phyloP scores from a whole-genome alignment of 2,329 filamentous ascomycete species.

The Nigrospora osmanthi region DNA sequence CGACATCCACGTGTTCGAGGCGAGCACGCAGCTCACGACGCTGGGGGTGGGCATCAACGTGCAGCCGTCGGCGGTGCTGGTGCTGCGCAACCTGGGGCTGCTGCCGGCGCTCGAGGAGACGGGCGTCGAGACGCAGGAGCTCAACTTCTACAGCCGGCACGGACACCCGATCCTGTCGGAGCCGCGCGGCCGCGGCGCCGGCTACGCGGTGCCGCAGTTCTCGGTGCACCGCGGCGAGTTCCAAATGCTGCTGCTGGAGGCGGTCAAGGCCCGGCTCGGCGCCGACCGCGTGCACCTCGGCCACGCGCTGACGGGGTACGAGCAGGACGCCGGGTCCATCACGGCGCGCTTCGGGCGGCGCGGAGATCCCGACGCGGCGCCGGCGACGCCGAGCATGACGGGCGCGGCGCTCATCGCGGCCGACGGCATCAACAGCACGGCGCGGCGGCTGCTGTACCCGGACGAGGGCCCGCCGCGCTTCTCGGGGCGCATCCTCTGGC shows the following conservation, averaged over 20 bases:
- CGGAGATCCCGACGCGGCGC: constrained; percentile 10
- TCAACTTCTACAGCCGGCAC: constrained; percentile 35
- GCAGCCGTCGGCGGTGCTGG: constrained; percentile 34
- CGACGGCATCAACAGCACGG: constrained; percentile 36
- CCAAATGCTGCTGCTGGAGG: constrained; percentile 32
- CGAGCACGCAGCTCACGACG: constrained; percentile 28
- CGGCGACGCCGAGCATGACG: constrained; percentile 18
- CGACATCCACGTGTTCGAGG: constrained; percentile 34
- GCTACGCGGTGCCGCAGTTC: constrained; percentile 33
- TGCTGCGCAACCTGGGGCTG: constrained; percentile 33
- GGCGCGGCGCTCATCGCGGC: constrained; percentile 29
- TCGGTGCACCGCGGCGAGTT: constrained; percentile 36
- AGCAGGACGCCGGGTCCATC: constrained; percentile 24
- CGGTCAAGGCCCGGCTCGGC: constrained; percentile 31
- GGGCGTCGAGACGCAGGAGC: constrained; percentile 30
- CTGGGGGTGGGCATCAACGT: constrained; percentile 38
- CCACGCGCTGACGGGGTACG: constrained; percentile 26
- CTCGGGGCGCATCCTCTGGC: constrained; percentile 36
- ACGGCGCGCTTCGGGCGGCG: constrained; percentile 26
- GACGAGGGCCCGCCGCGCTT: constrained; percentile 34
- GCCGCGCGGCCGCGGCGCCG: constrained; percentile 28
- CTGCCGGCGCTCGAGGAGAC: constrained; percentile 28
- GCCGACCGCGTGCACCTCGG: constrained; percentile 27
- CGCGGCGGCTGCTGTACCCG: constrained; percentile 30
- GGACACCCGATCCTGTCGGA: constrained; percentile 33